These are phyloP conservation scores for Notholithocarpus densiflorus DNA, from an alignment of 306 rosid genomes.

Conservation along the genomic window DNA sequence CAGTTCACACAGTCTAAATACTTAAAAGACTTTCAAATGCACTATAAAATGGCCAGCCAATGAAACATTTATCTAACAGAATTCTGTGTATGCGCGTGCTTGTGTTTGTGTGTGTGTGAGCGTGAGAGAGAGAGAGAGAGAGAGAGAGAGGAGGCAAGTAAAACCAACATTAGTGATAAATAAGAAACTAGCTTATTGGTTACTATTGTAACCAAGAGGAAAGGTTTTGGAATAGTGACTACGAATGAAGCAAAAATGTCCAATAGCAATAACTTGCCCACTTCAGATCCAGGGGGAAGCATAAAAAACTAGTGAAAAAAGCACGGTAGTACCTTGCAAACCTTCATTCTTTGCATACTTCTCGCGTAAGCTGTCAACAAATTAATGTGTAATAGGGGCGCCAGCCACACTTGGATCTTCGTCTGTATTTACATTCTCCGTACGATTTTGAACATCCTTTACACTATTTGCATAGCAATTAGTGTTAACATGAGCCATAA, in stretches of 20 bases:
- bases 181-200: neutral
- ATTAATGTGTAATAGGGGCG: constrained; percentile 75
- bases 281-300: neutral
- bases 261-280: neutral
- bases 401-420: constrained; percentile 99
- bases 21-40: neutral
- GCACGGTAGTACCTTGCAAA: constrained; percentile 52
- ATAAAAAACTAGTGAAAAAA: neutral
- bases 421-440: constrained; percentile 69
- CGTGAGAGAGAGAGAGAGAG: neutral
- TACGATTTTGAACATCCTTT: constrained; percentile 68
- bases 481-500: constrained; percentile 19
- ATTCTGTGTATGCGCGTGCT: neutral
- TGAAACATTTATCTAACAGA: neutral
- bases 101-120: neutral
- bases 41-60: neutral
- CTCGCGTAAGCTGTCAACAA: constrained; percentile 63
- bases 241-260: neutral
- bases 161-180: neutral
- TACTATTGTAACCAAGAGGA: constrained; percentile 1
- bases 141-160: neutral
- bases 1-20: neutral
- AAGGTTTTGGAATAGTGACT: constrained; percentile 1
- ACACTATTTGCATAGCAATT: constrained; percentile 40
- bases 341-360: constrained; percentile 80